Evolutionary conservation across 441 rosid genomes (phyloP), one percentile per base, ranked within the genome.

Genomic region (Pelargonium fulgidum): DNA sequence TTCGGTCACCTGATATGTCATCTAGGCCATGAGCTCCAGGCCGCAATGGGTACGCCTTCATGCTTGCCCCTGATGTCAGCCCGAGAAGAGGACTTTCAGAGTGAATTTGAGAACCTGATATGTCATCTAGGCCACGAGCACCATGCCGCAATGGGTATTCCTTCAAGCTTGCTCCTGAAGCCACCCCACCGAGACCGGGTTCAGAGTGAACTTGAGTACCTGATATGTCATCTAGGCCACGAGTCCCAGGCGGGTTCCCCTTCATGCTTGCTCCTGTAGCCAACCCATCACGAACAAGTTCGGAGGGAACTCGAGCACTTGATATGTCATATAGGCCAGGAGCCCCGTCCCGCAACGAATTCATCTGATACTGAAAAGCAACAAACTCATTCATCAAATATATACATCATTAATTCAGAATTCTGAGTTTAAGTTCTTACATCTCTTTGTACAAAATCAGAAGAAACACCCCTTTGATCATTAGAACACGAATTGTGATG

Each of bases 381-480:
- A 22, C 24, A 22, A 0, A 22, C 24, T 19, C 36, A 16, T 33
- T 52, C 12, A 13, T 48, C 16, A 11, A 12, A 11, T 48, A 48
- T 2, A 48, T 48, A 2, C 54, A 48, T 12, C 14, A 48, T 9
- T 48, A 48, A 48, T 48, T 11, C 12, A 48, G 12, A 48, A 48
- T 3, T 48, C 54, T n/a, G 4, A 1, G n/a, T 48, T 14, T 12
- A 69, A 79, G 45, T 70, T 63, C 76, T 73, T 71, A 86, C 88
- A 64, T 84, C 82, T 68, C 73, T 74, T 10, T 67, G 75, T 36
- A 61, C 42, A 63, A 76, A 75, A 76, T 76, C 80, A 14, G 83
- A 75, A 72, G 83, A 62, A 56, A 67, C 70, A 48, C 61, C 70
- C 5, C 13, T 72, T 48, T 50, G 66, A 67, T 68, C 79, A 62